These are phyloP conservation scores for Calycina herbarum DNA, from an alignment of 2,329 filamentous ascomycete genomes.

Conservation along the genomic window DNA sequence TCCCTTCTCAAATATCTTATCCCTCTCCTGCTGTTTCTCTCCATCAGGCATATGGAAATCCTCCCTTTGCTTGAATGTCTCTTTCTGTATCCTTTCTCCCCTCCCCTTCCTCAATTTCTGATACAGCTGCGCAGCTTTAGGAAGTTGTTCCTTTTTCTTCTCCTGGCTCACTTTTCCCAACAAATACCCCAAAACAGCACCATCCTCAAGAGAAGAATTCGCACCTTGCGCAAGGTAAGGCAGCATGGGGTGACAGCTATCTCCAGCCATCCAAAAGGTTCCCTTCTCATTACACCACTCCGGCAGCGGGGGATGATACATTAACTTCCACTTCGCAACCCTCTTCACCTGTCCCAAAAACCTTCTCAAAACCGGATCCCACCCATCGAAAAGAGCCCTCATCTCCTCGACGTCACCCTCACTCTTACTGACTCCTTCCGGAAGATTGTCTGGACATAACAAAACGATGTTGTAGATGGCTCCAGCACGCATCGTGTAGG, in stretches of 20 bases:
- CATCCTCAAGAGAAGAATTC: conserved; percentile 68
- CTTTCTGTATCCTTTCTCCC: conserved; percentile 55
- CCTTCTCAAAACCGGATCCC: conserved; percentile 59
- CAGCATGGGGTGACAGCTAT: conserved; percentile 65
- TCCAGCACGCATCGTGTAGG: conserved; percentile 60
- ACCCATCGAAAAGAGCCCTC: conserved; percentile 56
- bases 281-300: conserved; percentile 31
- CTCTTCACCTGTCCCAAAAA: conserved; percentile 52
- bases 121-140: conserved; percentile 47
- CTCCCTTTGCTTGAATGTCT: conserved; percentile 59
- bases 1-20: conserved; percentile 38
- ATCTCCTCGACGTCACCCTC: conserved; percentile 60
- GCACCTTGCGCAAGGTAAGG: conserved; percentile 66
- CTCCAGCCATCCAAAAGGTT: conserved; percentile 45
- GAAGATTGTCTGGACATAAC: conserved; percentile 63
- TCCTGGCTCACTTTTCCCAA: conserved; percentile 51
- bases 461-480: conserved; percentile 66
- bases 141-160: conserved; percentile 45
- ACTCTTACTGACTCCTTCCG: conserved; percentile 51
- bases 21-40: conserved; percentile 56
- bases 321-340: conserved; percentile 70
- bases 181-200: conserved; percentile 61
- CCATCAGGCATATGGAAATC: conserved; percentile 56
- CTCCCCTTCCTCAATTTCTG: conserved; percentile 49
- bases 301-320: conserved; percentile 46